Conservation (phyloP, 305 asterid genomes). For the Withania somnifera region DNA sequence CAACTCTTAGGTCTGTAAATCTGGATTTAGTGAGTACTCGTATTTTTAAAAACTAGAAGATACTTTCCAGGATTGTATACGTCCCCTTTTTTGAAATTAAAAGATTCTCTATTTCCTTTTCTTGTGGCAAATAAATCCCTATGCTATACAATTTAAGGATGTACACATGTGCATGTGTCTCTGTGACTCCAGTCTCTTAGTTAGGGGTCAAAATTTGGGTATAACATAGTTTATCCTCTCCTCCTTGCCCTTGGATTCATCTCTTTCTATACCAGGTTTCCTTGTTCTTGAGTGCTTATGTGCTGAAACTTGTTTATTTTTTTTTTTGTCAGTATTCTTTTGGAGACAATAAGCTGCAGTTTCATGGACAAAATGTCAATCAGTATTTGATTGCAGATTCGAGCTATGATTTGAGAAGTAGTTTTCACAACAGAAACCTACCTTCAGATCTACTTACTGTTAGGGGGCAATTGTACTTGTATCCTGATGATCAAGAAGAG, state of each 20-base stretch:
- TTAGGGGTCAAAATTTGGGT: background rate
- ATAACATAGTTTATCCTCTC: background rate
- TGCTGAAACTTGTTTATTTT: background rate
- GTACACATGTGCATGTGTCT: background rate
- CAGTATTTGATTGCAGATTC: conserved; percentile 23
- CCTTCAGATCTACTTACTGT: conserved; percentile 30
- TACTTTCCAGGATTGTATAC: background rate
- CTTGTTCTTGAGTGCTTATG: background rate
- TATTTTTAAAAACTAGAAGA: background rate
- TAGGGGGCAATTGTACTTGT: conserved; percentile 20
- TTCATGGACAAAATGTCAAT: conserved; percentile 14
- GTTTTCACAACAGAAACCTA: conserved; percentile 28
- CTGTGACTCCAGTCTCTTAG: background rate
- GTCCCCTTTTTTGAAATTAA: background rate
- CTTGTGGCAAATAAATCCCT: background rate
- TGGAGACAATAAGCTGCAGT: conserved; percentile 17
- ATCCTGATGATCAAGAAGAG: conserved; percentile 35
- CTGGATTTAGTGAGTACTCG: background rate
- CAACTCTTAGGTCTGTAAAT: background rate
- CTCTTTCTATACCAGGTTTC: background rate
- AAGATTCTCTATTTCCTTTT: background rate
- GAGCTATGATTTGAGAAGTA: conserved; percentile 21
- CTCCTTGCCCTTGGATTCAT: background rate
- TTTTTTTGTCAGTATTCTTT: conserved; percentile 16
- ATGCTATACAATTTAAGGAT: background rate